Evolutionary conservation across 257 asterid genomes (phyloP), one percentile per base, ranked within the genome.

Genomic region (Orobanche coerulescens): DNA sequence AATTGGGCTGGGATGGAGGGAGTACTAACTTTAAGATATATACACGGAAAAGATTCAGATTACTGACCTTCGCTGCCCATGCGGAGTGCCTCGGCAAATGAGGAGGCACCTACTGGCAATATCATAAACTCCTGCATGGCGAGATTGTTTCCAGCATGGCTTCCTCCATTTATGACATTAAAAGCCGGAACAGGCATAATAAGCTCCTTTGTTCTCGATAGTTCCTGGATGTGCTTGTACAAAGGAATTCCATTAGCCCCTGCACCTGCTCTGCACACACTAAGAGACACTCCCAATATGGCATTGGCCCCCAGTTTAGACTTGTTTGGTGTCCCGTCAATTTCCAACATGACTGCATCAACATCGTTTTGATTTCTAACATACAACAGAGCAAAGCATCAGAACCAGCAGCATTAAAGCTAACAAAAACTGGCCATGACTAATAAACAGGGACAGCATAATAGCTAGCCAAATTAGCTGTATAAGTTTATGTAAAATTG

Each of bases 51-150:
- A n/a, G n/a, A n/a, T n/a, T n/a, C n/a, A n/a, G n/a, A n/a, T 37
- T 33, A 64, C 81, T 58, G 50, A 89, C 98, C 95, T 88, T 92
- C 98, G 64, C 95, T 92, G 12, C 98, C 97, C 97, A 92, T 88
- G 25, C 78, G 76, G 65, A 92, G 83, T 9, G 97, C 98, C 76
- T 88, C 96, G 1, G 95, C 72, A 71, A 92, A 92, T 4, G 95
- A 49, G 69, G 82, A 40, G 23, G 98, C 98, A 66, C 98, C 98
- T 2, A 92, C 97, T 4, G 98, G 98, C 50, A 92, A 72, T 58
- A 92, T 88, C 98, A 92, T 92, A 69, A 92, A 92, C 65, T 92
- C 98, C 66, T 92, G 97, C 97, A 92, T 92, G 42, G 98, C 98
- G 67, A 92, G 71, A 76, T 92, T 92, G 79, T 88, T 92, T 14